Base-by-base conservation (phyloP, 2,329 filamentous ascomycete species). In the Colletotrichum filicis region DNA sequence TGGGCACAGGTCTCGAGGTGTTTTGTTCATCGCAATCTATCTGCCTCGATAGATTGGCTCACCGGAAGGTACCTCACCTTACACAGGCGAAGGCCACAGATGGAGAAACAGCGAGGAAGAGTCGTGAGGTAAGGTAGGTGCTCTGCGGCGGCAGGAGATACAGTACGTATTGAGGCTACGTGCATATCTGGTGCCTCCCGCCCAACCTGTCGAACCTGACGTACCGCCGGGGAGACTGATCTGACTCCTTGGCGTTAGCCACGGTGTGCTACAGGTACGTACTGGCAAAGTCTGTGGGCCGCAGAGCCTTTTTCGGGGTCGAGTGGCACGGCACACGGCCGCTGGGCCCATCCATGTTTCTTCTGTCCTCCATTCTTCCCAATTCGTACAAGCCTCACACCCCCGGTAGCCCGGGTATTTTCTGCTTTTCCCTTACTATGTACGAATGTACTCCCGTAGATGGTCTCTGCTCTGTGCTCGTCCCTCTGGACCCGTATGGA, bases 201-300 rank as follows among this genome's bases (percentile, higher is more conserved):
- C 57, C 35, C 53, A 66, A 37, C 52, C 62, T 46, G 49, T 35
- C 56, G 24, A 46, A 70, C 56, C 67, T 74, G 71, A 68, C 71
- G 68, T 70, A 49, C 69, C 69, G 59, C 61, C 52, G 66, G 56
- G 60, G 52, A 61, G 71, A 70, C 66, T 69, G 71, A 73, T 58
- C 67, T 73, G 67, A 67, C 71, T 67, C 58, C 71, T 74, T 67
- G 71, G 68, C 71, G 66, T 70, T 60, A 62, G 46, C 70, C 57
- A 37, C 65, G 62, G 71, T 67, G 67, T 66, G 71, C 53, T 49
- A 56, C 62, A 62, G 24, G 16, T 56, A 28, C 42, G 42, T 63
- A 46, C 28, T 28, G 16, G 49, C 52, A 66, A 52, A 65, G 62
- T 73, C 61, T 73, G 71, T 71, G 71, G 56, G 67, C 60, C 67